Conservation (phyloP, 176 grass and related monocot species). For the Pontederia paniculata region DNA sequence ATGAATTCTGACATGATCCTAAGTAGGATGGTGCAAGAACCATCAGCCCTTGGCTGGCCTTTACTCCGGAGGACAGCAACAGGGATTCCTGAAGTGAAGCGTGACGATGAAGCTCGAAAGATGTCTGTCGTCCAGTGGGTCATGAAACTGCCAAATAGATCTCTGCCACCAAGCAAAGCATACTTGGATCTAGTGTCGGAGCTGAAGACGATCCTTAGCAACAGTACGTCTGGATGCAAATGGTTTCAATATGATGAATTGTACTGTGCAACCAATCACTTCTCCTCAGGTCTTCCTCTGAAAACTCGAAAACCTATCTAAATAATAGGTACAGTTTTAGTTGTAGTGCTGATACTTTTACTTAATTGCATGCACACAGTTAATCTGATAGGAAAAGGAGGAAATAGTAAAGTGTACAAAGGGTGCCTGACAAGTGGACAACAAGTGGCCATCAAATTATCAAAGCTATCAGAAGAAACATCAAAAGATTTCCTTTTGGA, state of each 20-base stretch:
- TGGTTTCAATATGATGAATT: constrained; percentile 91
- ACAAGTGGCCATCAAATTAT: constrained; percentile 70
- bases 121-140: constrained; percentile 92
- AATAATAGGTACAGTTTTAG: background rate
- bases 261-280: constrained; percentile 66
- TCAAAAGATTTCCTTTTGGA: constrained; percentile 80
- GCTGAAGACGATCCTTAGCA: constrained; percentile 33
- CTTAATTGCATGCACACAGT: constrained; percentile 28
- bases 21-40: background rate
- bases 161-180: constrained; percentile 16
- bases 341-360: background rate
- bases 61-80: constrained; percentile 35
- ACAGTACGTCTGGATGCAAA: constrained; percentile 39
- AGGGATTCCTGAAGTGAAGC: background rate
- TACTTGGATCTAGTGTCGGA: constrained; percentile 29
- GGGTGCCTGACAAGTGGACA: constrained; percentile 46
- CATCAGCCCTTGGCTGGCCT: constrained; percentile 68
- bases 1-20: too few relatives aligned
- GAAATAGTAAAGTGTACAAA: constrained; percentile 69
- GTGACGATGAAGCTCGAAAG: constrained; percentile 33
- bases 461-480: constrained; percentile 47
- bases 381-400: constrained; percentile 85
- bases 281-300: constrained; percentile 44
- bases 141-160: constrained; percentile 72
- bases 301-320: background rate